Conservation (phyloP, 768 basidiomycete genomes). For the Nevesoporus exiguus region DNA sequence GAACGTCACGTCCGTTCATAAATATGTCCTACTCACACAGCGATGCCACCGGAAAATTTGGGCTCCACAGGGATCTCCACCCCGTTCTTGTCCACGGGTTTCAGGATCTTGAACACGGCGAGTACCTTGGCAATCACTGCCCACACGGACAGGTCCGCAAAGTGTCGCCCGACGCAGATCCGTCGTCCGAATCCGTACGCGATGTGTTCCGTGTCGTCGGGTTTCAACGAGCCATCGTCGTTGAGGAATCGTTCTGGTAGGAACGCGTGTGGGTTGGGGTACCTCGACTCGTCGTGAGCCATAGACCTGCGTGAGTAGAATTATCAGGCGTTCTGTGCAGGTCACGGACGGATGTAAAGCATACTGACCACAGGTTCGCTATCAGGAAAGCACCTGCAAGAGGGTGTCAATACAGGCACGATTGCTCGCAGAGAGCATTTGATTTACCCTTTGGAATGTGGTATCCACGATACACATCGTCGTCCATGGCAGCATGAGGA, state of each 20-base stretch:
- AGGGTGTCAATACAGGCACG: background rate
- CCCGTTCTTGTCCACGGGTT: constrained; percentile 9
- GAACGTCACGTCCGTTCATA: background rate
- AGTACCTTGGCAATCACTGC: constrained; percentile 10
- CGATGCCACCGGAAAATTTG: background rate
- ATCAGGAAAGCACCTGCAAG: constrained; percentile 5
- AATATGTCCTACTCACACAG: constrained; percentile 3
- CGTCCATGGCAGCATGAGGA: constrained; percentile 16
- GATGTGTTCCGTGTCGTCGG: constrained; percentile 2
- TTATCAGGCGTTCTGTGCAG: no score
- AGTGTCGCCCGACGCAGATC: constrained; percentile 21
- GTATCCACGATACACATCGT: constrained; percentile 26
- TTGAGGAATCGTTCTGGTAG: constrained; percentile 39
- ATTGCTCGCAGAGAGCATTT: no score
- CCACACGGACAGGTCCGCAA: constrained; percentile 22
- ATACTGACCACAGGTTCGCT: constrained; percentile 10
- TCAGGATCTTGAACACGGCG: constrained; percentile 13
- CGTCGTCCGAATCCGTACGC: constrained; percentile 26
- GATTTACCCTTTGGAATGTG: constrained; percentile 36
- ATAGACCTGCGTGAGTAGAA: constrained; percentile 2
- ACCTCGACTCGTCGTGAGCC: constrained; percentile 26
- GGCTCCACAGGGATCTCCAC: constrained; percentile 7
- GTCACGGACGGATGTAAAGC: background rate
- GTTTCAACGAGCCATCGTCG: constrained; percentile 17
- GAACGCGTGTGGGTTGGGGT: constrained; percentile 35